Evolutionary conservation across 2,329 filamentous ascomycete genomes (phyloP).

Genomic region (Colletotrichum zoysiae): DNA sequence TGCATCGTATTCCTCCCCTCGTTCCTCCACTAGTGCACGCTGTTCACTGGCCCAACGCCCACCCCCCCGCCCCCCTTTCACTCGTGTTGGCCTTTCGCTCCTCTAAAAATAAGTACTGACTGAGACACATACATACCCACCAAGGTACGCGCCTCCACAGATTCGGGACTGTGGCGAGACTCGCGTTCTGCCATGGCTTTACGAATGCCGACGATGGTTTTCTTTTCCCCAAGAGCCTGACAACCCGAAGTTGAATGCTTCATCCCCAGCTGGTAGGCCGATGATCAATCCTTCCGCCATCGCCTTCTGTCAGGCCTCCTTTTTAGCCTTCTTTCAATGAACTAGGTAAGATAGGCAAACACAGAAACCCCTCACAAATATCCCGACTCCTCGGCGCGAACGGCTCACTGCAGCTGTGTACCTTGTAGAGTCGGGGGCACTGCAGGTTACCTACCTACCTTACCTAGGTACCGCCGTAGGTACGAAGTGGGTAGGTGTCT

Average conservation of each 20-base stretch:
- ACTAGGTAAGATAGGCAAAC: not conserved
- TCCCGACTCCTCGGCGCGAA: constrained; percentile 1
- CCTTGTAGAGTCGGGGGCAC: not conserved
- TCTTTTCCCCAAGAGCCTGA: not conserved
- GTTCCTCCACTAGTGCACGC: constrained; percentile 12
- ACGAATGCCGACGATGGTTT: not conserved
- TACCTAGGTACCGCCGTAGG: not conserved
- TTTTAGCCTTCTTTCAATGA: not conserved
- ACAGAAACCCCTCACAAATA: constrained; percentile 19
- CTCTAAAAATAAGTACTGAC: constrained; percentile 37
- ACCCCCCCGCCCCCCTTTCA: constrained; percentile 7
- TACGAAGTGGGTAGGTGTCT: too few relatives aligned
- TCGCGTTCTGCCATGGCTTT: not conserved
- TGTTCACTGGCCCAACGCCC: constrained; percentile 10
- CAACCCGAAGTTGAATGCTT: not conserved
- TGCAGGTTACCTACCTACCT: constrained; percentile 1
- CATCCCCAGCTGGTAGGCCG: not conserved
- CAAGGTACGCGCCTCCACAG: constrained; percentile 28
- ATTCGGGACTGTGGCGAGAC: constrained; percentile 31
- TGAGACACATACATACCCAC: constrained; percentile 5
- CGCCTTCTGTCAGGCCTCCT: not conserved
- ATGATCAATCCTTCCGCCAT: not conserved
- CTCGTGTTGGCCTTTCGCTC: constrained; percentile 35
- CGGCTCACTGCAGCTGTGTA: not conserved
- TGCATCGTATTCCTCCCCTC: constrained; percentile 36